Percentiles rank a stretch among this genome's conserved stretches.
Conservation (phyloP, 495 filamentous ascomycete genomes). For the Baudoinia panamericana region DNA sequence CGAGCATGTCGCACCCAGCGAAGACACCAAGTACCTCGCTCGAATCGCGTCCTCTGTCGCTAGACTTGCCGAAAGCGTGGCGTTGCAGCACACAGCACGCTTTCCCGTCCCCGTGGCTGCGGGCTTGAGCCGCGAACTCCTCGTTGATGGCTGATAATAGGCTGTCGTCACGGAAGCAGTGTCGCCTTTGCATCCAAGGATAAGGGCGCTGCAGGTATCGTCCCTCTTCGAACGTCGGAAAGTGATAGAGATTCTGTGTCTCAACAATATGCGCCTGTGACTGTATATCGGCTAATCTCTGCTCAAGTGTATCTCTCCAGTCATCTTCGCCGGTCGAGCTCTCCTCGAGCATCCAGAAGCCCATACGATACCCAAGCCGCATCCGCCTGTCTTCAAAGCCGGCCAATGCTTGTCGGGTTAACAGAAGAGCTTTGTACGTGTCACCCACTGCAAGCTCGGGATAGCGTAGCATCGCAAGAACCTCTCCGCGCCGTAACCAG, state of each 20-base stretch:
- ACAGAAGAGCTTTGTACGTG: constrained; percentile 13
- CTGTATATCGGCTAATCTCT: neutral
- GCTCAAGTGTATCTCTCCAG: neutral
- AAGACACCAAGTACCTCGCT: constrained; percentile 15
- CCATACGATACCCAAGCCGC: constrained; percentile 11
- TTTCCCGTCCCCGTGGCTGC: neutral
- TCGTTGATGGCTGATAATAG: constrained; percentile 6
- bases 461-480: constrained; percentile 9
- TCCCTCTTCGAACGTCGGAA: constrained; percentile 6
- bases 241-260: constrained; percentile 1
- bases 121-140: constrained; percentile 7
- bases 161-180: neutral
- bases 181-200: constrained; percentile 11
- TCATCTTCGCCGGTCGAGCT: neutral
- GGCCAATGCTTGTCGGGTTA: neutral
- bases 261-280: neutral
- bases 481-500: constrained; percentile 8
- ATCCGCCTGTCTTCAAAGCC: neutral
- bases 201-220: constrained; percentile 6
- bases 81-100: constrained; percentile 3
- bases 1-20: constrained; percentile 2
- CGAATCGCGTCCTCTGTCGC: neutral
- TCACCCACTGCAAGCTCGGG: constrained; percentile 22
- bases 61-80: constrained; percentile 9
- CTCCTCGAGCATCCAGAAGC: constrained; percentile 19